Evolutionary conservation across 139 green algal species (phyloP).

Genomic region (Mychonastes homosphaera): DNA sequence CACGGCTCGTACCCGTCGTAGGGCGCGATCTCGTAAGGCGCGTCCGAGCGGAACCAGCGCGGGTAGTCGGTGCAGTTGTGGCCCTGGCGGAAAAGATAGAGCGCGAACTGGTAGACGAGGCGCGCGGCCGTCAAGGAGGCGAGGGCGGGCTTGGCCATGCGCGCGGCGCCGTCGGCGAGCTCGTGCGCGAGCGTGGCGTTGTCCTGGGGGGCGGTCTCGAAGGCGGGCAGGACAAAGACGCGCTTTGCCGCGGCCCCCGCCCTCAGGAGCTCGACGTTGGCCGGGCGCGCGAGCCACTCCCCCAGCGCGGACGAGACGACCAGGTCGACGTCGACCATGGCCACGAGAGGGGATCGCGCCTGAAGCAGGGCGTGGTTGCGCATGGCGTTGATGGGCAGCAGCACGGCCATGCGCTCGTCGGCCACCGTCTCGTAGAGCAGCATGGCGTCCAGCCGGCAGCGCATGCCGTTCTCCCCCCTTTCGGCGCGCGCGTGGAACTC

Average conservation of each 20-base stretch:
- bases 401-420: slow-evolving; percentile 19
- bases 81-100: slow-evolving; percentile 22
- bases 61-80: background rate
- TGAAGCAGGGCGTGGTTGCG: slow-evolving; percentile 35
- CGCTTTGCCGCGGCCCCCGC: slow-evolving; percentile 4
- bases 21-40: slow-evolving; percentile 20
- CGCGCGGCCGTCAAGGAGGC: slow-evolving; percentile 8
- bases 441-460: slow-evolving; percentile 26
- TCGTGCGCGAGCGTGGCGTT: slow-evolving; percentile 18
- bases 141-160: slow-evolving; percentile 19
- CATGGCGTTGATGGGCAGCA: slow-evolving; percentile 44
- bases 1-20: slow-evolving; percentile 38
- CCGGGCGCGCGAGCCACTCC: slow-evolving; percentile 1
- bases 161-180: slow-evolving; percentile 12
- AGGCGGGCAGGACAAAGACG: slow-evolving; percentile 36
- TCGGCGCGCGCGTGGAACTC: no score
- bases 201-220: slow-evolving; percentile 31
- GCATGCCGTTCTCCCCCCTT: no score
- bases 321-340: slow-evolving; percentile 41
- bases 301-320: slow-evolving; percentile 19
- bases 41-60: background rate
- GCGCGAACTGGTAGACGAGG: slow-evolving; percentile 21
- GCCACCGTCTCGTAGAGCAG: slow-evolving; percentile 31
- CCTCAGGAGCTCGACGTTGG: slow-evolving; percentile 15
- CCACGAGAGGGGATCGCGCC: slow-evolving; percentile 23